Percentiles rank a stretch among this genome's conserved stretches.
phyloP scores from a whole-genome alignment of 2,329 filamentous ascomycete species.

The Fusarium sp. region DNA sequence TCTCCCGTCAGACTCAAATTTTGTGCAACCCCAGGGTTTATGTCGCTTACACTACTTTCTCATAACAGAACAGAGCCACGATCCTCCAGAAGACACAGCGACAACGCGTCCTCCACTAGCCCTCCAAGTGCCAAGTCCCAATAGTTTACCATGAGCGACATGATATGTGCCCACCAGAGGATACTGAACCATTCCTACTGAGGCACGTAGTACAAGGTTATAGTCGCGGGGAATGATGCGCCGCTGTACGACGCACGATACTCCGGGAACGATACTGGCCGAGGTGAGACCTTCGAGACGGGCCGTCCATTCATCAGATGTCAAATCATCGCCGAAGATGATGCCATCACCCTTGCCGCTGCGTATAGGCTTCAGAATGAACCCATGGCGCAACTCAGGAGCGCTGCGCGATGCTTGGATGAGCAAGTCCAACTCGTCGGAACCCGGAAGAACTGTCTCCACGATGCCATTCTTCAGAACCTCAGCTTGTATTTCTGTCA shows the following conservation, averaged over 20 bases:
- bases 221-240: slow-evolving; percentile 50
- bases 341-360: slow-evolving; percentile 57
- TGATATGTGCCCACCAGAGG: slow-evolving; percentile 54
- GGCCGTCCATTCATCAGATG: slow-evolving; percentile 47
- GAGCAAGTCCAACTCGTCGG: slow-evolving; percentile 43
- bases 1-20: not conserved
- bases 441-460: slow-evolving; percentile 53
- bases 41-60: not conserved
- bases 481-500: slow-evolving; percentile 48
- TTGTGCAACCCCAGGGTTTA: no score
- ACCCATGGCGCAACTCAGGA: slow-evolving; percentile 43
- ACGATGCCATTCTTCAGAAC: slow-evolving; percentile 48
- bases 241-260: slow-evolving; percentile 49
- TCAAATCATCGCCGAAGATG: slow-evolving; percentile 54
- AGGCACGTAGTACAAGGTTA: slow-evolving; percentile 48
- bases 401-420: slow-evolving; percentile 5
- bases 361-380: slow-evolving; percentile 55
- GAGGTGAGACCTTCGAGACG: slow-evolving; percentile 37
- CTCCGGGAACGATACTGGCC: slow-evolving; percentile 7
- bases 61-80: slow-evolving; percentile 52
- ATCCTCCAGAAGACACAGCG: slow-evolving; percentile 50
- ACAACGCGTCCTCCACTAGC: slow-evolving; percentile 49
- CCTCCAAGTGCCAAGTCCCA: slow-evolving; percentile 52
- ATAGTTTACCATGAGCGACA: slow-evolving; percentile 44
- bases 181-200: slow-evolving; percentile 42